Percentiles rank a stretch among this genome's conserved stretches.
These are phyloP conservation scores for Candida khao-thaluensis DNA, from an alignment of 805 yeast species.

Conservation along the genomic window DNA sequence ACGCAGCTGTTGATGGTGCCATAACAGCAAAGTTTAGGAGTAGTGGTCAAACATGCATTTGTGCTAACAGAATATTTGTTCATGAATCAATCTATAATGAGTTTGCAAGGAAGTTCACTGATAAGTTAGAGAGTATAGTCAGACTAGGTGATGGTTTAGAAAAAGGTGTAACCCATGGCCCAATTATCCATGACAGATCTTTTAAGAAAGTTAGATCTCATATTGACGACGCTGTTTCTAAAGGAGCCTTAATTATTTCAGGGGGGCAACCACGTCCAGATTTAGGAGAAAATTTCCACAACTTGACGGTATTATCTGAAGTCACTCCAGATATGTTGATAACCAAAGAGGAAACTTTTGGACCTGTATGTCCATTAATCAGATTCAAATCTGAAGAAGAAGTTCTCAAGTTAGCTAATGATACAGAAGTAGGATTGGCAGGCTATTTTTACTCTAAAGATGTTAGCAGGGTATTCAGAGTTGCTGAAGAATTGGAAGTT, in stretches of 20 bases:
- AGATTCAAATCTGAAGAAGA: conserved; percentile 64
- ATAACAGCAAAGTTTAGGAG: conserved; percentile 58
- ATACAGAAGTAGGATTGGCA: conserved; percentile 71
- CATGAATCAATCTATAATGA: conserved; percentile 51
- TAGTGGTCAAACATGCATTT: conserved; percentile 66
- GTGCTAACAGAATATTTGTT: conserved; percentile 59
- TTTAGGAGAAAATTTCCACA: conserved; percentile 63
- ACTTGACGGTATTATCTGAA: conserved; percentile 64
- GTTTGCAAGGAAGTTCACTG: conserved; percentile 45
- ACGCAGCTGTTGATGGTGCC: conserved; percentile 52
- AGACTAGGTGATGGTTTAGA: conserved; percentile 64
- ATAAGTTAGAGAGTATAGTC: conserved; percentile 34
- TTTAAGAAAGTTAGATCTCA: conserved; percentile 60
- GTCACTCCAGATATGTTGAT: conserved; percentile 58
- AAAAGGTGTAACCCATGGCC: conserved; percentile 67
- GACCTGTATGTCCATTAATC: conserved; percentile 74
- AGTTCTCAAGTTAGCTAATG: conserved; percentile 61
- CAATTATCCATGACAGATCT: conserved; percentile 64
- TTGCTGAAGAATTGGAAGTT: conserved; percentile 65
- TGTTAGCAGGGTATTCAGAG: conserved; percentile 51
- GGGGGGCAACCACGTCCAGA: conserved; percentile 60
- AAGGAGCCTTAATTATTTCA: conserved; percentile 60
- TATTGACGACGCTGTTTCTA: conserved; percentile 61
- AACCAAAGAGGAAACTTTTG: conserved; percentile 73
- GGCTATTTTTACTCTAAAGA: conserved; percentile 69